These are phyloP conservation scores for Russula foetens DNA, from an alignment of 768 basidiomycete species.

Conservation along the genomic window DNA sequence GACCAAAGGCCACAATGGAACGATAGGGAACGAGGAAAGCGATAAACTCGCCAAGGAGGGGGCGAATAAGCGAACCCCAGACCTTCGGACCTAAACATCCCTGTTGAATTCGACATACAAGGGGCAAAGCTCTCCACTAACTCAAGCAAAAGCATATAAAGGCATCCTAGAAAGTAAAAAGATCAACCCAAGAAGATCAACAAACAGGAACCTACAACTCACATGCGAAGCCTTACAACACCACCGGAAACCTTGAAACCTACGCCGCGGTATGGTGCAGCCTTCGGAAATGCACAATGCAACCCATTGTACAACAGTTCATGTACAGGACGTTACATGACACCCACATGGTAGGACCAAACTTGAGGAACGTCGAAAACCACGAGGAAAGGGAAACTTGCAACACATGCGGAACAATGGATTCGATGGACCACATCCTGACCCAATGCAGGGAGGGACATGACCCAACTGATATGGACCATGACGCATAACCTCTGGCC, in stretches of 20 bases:
- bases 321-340: background rate
- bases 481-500: too few relatives aligned
- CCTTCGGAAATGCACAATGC: background rate
- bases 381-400: too few relatives aligned
- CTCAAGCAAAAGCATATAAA: background rate
- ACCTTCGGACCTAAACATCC: background rate
- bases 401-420: too few relatives aligned
- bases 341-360: background rate
- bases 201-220: background rate
- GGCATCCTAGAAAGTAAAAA: background rate
- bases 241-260: background rate
- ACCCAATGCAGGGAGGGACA: too few relatives aligned
- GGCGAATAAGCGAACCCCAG: background rate
- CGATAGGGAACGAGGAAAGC: background rate
- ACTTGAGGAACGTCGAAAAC: background rate
- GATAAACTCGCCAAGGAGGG: background rate
- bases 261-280: background rate
- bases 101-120: background rate
- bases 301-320: background rate
- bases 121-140: background rate
- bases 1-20: background rate
- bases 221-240: background rate
- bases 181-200: too few relatives aligned
- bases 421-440: too few relatives aligned
- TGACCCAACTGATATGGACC: too few relatives aligned